Percentiles rank a stretch among this genome's conserved stretches.
phyloP scores from a whole-genome alignment of 257 asterid species.

The Coffea eugenioides region DNA sequence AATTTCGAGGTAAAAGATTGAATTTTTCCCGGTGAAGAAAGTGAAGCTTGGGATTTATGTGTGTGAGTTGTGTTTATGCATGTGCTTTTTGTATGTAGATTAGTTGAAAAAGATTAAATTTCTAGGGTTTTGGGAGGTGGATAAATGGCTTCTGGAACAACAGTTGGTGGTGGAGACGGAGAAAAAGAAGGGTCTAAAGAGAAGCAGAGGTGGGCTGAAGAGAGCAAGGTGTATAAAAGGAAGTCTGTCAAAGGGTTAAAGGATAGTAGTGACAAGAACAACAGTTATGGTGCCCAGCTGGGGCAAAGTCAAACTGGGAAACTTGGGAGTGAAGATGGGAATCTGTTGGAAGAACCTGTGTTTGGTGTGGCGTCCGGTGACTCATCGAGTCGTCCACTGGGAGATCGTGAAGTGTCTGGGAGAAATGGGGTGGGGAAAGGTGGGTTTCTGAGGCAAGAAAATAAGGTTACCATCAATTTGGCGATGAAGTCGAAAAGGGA shows the following conservation, averaged over 20 bases:
- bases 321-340: slow-evolving; percentile 41
- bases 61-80: neutral
- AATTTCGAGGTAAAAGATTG: neutral
- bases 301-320: slow-evolving; percentile 27
- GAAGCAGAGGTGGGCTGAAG: slow-evolving; percentile 48
- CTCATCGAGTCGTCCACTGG: slow-evolving; percentile 31
- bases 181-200: slow-evolving; percentile 61
- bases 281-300: slow-evolving; percentile 35
- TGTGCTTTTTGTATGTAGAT: neutral
- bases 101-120: slow-evolving; percentile 6
- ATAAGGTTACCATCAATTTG: slow-evolving; percentile 54
- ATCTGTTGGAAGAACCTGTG: slow-evolving; percentile 29
- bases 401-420: slow-evolving; percentile 30
- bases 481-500: slow-evolving; percentile 64
- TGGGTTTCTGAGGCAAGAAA: slow-evolving; percentile 51
- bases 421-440: slow-evolving; percentile 29
- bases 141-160: slow-evolving; percentile 31
- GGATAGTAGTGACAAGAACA: slow-evolving; percentile 29
- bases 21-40: neutral
- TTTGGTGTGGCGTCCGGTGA: slow-evolving; percentile 47
- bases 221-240: slow-evolving; percentile 66
- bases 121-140: slow-evolving; percentile 23
- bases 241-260: slow-evolving; percentile 58
- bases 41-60: neutral
- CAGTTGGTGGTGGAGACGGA: slow-evolving; percentile 54